Evolutionary conservation across 164 flowering plant species (phyloP).

Genomic region (Stephania yunnanensis): DNA sequence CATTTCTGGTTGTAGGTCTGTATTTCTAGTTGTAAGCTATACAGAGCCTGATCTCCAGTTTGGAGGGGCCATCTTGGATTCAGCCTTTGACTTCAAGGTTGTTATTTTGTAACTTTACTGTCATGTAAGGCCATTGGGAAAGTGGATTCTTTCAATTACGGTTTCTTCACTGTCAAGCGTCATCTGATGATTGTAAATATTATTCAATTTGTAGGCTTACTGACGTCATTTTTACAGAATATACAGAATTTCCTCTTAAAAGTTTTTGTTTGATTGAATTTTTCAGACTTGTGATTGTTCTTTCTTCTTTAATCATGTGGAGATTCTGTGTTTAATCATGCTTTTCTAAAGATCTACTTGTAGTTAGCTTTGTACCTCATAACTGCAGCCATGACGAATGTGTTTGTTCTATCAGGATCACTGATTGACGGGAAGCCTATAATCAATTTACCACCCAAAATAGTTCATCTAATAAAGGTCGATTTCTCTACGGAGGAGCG

Average conservation of each 20-base stretch:
- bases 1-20: neutral
- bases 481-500: slow-evolving; percentile 82
- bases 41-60: neutral
- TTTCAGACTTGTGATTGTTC: neutral
- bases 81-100: neutral
- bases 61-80: neutral
- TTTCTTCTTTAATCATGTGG: neutral
- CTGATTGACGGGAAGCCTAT: slow-evolving; percentile 81
- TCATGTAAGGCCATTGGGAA: neutral
- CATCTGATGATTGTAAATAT: neutral
- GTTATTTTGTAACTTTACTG: neutral
- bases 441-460: slow-evolving; percentile 74
- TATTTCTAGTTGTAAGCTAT: neutral
- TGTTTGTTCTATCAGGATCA: slow-evolving; percentile 42
- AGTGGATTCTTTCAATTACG: neutral
- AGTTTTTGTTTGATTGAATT: neutral
- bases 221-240: neutral
- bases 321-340: neutral
- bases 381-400: neutral
- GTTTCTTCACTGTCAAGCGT: neutral
- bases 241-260: neutral
- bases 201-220: neutral
- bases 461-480: slow-evolving; percentile 47
- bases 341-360: neutral
- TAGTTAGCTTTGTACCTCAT: neutral